Evolutionary conservation across 2,329 filamentous ascomycete species (phyloP), one percentile per base, ranked within the genome.

Genomic region (Fusarium coffeatum): DNA sequence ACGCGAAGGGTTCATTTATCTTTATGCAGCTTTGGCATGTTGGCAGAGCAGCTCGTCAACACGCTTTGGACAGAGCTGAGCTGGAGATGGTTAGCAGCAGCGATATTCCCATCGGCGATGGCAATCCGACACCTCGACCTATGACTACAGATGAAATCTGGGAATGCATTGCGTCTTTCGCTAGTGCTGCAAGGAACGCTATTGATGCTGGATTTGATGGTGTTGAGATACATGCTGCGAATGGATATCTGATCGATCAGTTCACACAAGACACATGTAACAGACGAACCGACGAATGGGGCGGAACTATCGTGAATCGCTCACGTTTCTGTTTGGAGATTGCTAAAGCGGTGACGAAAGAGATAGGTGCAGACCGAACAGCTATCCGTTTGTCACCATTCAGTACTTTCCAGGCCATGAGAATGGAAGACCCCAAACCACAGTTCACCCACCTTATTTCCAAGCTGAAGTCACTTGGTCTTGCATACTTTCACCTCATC

Each of bases 401-500:
- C 78, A 86, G 83, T 50, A 78, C 78, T 0, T 91, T 89, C 79
- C 87, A 91, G 64, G 84, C 83, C 40, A 89, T 92, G 89, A 78
- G 80, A 4, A 90, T 91, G 3, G 83, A 91, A 1, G 55, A 59
- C 2, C 89, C 89, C 0, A 71, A 86, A 9, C 86, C 88, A 1
- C 89, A 92, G 64, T 93, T 92, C 74, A 80, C 79, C 1, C 80
- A 92, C 69, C 74, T 91, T 20, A 81, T 88, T 22, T 73, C 79
- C 32, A 80, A 85, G 54, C 77, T 89, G 30, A 85, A 84, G 56
- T 77, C 81, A 40, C 77, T 90, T 6, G 82, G 84, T 4, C 80
- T 92, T 13, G 85, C 88, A 0, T 92, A 88, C 74, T 75, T 90
- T 4, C 89, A 91, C 75, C 67, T 90, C 2, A 80, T 92, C 20